Percentiles rank a stretch among this genome's conserved stretches.
These are phyloP conservation scores for Hypoxylon sp. DNA, from an alignment of 2,329 filamentous ascomycete species.

Conservation along the genomic window DNA sequence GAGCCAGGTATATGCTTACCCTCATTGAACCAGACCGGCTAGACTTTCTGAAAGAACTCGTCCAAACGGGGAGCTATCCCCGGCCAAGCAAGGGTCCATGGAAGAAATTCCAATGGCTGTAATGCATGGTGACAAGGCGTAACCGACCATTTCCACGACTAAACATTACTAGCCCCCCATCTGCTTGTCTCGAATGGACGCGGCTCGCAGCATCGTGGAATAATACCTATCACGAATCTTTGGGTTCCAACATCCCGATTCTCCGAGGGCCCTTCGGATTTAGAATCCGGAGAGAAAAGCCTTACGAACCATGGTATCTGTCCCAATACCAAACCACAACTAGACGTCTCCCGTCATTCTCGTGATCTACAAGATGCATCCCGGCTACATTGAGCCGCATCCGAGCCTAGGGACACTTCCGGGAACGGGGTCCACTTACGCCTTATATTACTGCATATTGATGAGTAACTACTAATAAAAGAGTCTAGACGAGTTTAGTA, in stretches of 20 bases:
- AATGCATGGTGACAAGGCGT: conserved; percentile 12
- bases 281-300: conserved; percentile 7
- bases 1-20: conserved; percentile 1
- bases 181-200: conserved; percentile 8
- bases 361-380: conserved; percentile 29
- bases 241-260: conserved; percentile 13
- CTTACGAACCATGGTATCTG: conserved; percentile 2
- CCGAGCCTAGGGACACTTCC: conserved; percentile 24
- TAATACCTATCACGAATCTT: conserved; percentile 14
- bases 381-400: conserved; percentile 42
- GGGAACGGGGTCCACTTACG: conserved; percentile 17
- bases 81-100: conserved; percentile 17
- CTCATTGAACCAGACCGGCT: conserved; percentile 24
- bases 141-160: conserved; percentile 20
- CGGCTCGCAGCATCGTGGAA: conserved; percentile 19
- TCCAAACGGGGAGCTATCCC: conserved; percentile 33
- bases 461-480: conserved; percentile 9
- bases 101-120: conserved; percentile 25
- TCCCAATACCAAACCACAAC: conserved; percentile 2
- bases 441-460: not conserved
- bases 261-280: conserved; percentile 15
- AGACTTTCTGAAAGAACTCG: conserved; percentile 22
- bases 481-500: conserved; percentile 26
- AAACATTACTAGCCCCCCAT: conserved; percentile 7
- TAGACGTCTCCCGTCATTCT: conserved; percentile 14